Evolutionary conservation across 176 grass and related monocot genomes (phyloP).

Genomic region (Puya raimondii): DNA sequence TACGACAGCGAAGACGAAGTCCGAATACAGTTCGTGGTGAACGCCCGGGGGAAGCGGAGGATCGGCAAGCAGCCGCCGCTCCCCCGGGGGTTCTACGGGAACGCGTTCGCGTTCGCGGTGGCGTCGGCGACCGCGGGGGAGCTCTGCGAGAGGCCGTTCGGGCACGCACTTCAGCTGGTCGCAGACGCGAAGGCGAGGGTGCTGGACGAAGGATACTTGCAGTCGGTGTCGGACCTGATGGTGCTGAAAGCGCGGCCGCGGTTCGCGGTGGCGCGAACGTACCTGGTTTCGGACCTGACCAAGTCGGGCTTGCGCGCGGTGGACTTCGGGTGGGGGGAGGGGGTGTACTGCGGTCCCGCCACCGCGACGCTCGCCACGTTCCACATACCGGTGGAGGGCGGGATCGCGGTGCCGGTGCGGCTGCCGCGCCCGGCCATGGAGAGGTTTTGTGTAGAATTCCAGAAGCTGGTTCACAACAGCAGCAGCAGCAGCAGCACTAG

Average conservation of each 20-base stretch:
- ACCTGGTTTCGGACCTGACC: constrained; percentile 31
- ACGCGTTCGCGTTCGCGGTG: constrained; percentile 12
- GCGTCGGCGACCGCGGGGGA: not conserved
- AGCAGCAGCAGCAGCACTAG: not conserved
- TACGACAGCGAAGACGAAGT: constrained; percentile 12
- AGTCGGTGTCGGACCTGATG: constrained; percentile 27
- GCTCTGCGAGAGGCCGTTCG: not conserved
- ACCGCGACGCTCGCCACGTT: constrained; percentile 24
- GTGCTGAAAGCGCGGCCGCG: constrained; percentile 15
- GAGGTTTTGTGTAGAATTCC: constrained; percentile 8
- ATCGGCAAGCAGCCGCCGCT: not conserved
- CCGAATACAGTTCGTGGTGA: constrained; percentile 22
- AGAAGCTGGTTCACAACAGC: not conserved
- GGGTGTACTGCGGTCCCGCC: constrained; percentile 28
- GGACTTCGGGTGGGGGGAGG: constrained; percentile 37
- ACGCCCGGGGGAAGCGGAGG: constrained; percentile 9
- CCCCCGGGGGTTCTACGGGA: constrained; percentile 21
- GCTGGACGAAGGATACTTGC: constrained; percentile 3
- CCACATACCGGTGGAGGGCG: constrained; percentile 22
- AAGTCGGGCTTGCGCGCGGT: constrained; percentile 17
- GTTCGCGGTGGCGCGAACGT: constrained; percentile 24
- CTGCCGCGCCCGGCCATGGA: constrained; percentile 20
- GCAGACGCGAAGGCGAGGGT: constrained; percentile 8
- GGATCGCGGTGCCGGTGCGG: constrained; percentile 26
- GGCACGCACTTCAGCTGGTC: constrained; percentile 6